Evolutionary conservation across 2,329 filamentous ascomycete genomes (phyloP), one percentile per base, ranked within the genome.

Genomic region (Penicillium sp.): DNA sequence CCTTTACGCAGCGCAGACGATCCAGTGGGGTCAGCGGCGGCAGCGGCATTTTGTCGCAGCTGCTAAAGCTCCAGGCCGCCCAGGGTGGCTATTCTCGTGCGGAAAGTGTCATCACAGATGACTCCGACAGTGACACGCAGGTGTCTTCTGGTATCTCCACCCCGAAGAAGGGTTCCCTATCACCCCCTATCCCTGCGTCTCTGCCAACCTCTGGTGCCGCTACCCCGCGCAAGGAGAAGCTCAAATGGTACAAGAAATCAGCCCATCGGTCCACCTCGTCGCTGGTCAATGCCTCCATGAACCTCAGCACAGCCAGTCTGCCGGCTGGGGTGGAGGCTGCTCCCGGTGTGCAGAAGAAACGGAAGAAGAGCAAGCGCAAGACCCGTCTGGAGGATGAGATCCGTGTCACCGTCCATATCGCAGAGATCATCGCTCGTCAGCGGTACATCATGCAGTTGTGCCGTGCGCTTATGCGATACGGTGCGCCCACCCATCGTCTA

Each of bases 401-500:
- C 59, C 78, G 80, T 53, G 85, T 88, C 62, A 86, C 83, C 2
- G 79, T 85, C 6, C 84, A 87, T 67, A 83, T 88, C 59, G 84
- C 84, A 19, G 84, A 86, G 61, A 93, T 89, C 23, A 82, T 96
- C 23, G 86, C 88, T 45, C 86, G 93, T 4, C 93, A 97, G 66
- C 85, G 86, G 52, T 97, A 96, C 72, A 82, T 97, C 13, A 82
- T 93, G 59, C 92, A 90, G 73, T 84, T 97, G 43, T 97, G 93
- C 70, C 86, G 87, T 43, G 91, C 91, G 1, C 78, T 97, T 56
- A 97, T 97, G 92, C 83, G 87, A 71, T 97, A 91, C 62, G 93
- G 93, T 25, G 93, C 93, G 0, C 93, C 93, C 2, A 96, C 93
- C 0, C 93, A 97, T 76, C 87, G 93, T 25, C 79, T 97, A 27